Evolutionary conservation across 202 grass and related monocot genomes (phyloP).

Genomic region (Bolboschoenoplectus hybrid): DNA sequence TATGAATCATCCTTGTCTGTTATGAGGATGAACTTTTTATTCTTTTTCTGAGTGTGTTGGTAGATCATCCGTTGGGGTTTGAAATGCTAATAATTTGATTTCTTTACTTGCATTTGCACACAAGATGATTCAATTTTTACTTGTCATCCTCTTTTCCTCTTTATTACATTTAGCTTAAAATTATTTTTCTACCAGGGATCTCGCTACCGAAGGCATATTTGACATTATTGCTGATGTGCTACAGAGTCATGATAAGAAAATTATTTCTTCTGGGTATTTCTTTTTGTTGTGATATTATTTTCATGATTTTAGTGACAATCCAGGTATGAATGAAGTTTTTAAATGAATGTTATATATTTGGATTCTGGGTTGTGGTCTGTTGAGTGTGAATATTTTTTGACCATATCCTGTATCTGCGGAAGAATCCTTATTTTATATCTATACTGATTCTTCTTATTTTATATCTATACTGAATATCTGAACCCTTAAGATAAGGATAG

Average conservation of each 20-base stretch:
- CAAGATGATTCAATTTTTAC: constrained; percentile 4
- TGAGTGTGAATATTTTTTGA: background rate
- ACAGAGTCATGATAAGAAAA: constrained; percentile 85
- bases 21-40: constrained; percentile 30
- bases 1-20: constrained; percentile 20
- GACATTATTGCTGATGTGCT: constrained; percentile 87
- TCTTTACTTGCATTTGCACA: background rate
- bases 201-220: constrained; percentile 94
- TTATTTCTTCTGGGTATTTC: constrained; percentile 89
- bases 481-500: background rate
- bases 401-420: background rate
- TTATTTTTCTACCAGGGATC: constrained; percentile 61
- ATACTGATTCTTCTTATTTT: too few relatives aligned
- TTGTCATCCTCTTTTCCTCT: background rate
- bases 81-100: background rate
- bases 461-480: constrained; percentile 10
- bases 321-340: background rate
- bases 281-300: constrained; percentile 23
- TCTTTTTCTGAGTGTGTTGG: constrained; percentile 26
- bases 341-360: background rate
- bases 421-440: background rate
- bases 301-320: background rate
- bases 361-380: background rate
- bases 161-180: background rate
- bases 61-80: constrained; percentile 17